Base-by-base conservation (phyloP, 176 grass and related monocot genomes). In the Miscanthus lutarioriparius region DNA sequence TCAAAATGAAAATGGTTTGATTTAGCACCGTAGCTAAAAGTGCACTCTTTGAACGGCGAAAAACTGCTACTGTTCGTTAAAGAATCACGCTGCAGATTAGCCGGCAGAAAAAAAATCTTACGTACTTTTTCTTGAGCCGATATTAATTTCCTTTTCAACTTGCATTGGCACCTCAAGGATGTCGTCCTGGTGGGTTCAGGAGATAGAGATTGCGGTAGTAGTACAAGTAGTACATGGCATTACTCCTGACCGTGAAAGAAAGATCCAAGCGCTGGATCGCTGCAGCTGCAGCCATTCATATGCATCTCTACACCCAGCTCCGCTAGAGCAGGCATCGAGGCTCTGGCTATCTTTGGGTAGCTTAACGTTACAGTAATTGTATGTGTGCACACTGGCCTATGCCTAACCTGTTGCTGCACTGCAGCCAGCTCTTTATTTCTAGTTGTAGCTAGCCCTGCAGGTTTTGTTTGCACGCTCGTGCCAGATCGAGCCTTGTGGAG, bases 191-290 rank as follows among this genome's bases (percentile, higher is more conserved):
- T 64, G 76, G 22, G 35, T 25, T 76, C 49, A 58, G 49, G 32
- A 20, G 17, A 20, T 51, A 58, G 49, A 38, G 15, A 72, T 72
- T 73, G 40, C 16, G 8, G 30, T 28, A n/a, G n/a, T n/a, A n/a
- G 51, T 54, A 7, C 5, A 53, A 43, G 17, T 35, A 54, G 47
- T 53, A 38, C 12, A 14, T 15, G n/a, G 2, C 54, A 64, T 64
- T 43, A 41, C 56, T 63, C 0, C 7, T 40, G 53, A 26, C 75
- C 75, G 54, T 77, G 49, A 53, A 53, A 63, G 22, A 39, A 41
- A 63, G n/a, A 78, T 78, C 75, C 54, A 26, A 63, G 54, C 1
- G 14, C 53, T 71, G 75, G 75, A 63, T 78, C 68, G 22, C 37
- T 41, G 68, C 37, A 22, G 4, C 37, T n/a, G 38, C 65, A 9